Evolutionary conservation across 2,329 filamentous ascomycete genomes (phyloP), one percentile per base, ranked within the genome.

Genomic region (Blumeria graminis): DNA sequence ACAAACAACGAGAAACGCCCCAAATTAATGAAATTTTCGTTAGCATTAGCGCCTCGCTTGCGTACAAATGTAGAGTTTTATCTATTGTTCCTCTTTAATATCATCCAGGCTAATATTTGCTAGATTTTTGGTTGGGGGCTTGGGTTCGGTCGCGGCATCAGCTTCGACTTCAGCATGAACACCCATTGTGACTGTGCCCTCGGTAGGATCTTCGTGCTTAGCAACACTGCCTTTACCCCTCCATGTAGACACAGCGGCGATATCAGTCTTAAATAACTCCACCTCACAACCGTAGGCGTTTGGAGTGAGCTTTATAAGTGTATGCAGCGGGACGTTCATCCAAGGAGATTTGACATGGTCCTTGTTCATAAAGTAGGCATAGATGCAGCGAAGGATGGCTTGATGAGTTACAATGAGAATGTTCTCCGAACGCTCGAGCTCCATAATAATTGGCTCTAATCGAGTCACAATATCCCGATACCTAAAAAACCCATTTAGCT

Each of bases 371-470:
- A 96, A 98, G 70, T 98, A 98, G 34, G 92, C 87, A 67, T 96
- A 98, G 64, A 98, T 94, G 73, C 92, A 98, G 58, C 92, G 81
- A 60, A 98, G 74, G 36, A 98, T 90, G 13, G 92, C 92, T 71
- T 98, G 92, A 68, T 98, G 92, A 3, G 92, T 96, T 59, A 98
- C 88, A 63, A 98, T 96, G 59, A 98, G 80, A 62, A 98, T 94
- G 66, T 98, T 93, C 69, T 96, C 92, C 63, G 83, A 87, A 60
- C 92, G 80, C 70, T 98, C 92, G 55, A 98, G 75, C 68, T 98
- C 92, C 92, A 98, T 98, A 71, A 98, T 98, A 70, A 98, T 98
- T 60, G 92, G 92, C 67, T 98, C 92, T 0, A 98, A 80, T 0
- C 92, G 87, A 65, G 95, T 96, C 43, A 98, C 92, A 1, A 98